Evolutionary conservation across 1,284 basidiomycete genomes (phyloP).

Genomic region (Ganoderma meredithae): DNA sequence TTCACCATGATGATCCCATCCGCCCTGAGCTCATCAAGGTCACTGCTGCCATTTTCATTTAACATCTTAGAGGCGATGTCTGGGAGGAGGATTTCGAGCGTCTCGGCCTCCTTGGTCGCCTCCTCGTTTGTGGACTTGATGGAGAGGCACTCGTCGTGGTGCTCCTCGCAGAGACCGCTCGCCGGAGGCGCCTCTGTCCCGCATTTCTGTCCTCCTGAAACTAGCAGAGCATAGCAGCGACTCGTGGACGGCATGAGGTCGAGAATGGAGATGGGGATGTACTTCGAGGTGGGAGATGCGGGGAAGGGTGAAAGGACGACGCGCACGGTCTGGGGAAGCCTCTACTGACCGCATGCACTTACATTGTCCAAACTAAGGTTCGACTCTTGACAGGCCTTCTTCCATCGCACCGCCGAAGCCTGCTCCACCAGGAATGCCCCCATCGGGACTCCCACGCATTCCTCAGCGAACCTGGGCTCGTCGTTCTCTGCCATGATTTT

Average conservation of each 20-base stretch:
- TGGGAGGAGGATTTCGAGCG: neutral
- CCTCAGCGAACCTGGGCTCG: neutral
- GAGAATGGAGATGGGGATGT: neutral
- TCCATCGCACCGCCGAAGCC: neutral
- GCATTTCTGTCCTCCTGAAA: neutral
- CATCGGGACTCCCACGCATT: neutral
- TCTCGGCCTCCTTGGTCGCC: constrained; percentile 1
- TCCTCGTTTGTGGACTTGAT: neutral
- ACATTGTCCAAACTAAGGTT: neutral
- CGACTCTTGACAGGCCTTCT: neutral
- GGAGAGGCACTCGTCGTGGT: neutral
- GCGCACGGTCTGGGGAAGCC: too few relatives aligned
- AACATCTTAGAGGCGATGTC: neutral
- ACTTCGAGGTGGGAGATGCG: neutral
- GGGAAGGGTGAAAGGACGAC: neutral
- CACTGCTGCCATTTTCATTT: neutral
- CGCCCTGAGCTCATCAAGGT: neutral
- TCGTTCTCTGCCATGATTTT: neutral
- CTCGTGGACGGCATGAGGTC: neutral
- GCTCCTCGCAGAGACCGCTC: neutral
- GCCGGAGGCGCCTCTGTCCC: neutral
- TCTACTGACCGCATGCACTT: neutral
- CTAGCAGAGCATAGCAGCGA: neutral
- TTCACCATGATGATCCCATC: neutral
- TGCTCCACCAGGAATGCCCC: neutral